Conservation (phyloP, 179 eudicot genomes). For the Amaranthus tricolor region DNA sequence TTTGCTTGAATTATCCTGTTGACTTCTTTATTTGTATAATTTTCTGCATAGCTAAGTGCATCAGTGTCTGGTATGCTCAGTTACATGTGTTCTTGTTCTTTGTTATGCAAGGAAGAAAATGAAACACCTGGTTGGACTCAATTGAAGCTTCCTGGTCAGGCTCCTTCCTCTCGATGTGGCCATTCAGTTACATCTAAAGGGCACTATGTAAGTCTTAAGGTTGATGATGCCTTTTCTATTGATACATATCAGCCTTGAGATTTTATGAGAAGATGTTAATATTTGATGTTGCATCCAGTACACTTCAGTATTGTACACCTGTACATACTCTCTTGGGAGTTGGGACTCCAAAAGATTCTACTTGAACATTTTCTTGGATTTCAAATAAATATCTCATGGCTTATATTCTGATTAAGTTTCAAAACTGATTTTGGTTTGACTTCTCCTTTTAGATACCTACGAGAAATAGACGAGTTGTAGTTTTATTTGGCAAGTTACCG, state of each 20-base stretch:
- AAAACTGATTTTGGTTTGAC: background rate
- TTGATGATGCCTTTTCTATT: slow-evolving; percentile 17
- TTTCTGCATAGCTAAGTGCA: background rate
- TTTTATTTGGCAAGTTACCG: too few species aligned
- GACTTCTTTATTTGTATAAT: slow-evolving; percentile 2
- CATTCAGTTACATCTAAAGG: slow-evolving; percentile 93
- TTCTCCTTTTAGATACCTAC: background rate
- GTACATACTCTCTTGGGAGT: background rate
- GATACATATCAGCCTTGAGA: background rate
- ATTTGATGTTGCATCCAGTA: slow-evolving; percentile 6
- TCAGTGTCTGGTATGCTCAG: slow-evolving; percentile 1
- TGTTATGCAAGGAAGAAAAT: slow-evolving; percentile 91
- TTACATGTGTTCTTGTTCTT: slow-evolving; percentile 23
- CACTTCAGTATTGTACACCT: background rate
- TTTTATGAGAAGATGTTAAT: background rate
- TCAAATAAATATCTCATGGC: too few species aligned
- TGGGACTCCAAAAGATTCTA: background rate
- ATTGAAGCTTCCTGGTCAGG: slow-evolving; percentile 98
- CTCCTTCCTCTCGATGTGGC: slow-evolving; percentile 93
- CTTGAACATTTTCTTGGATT: background rate
- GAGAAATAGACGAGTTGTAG: background rate
- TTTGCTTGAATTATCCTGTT: background rate
- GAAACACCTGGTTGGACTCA: slow-evolving; percentile 99
- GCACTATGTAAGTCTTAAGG: slow-evolving; percentile 58
- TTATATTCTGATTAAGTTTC: too few species aligned